Base-by-base conservation (phyloP, 768 basidiomycete genomes). In the Russula brevipes region DNA sequence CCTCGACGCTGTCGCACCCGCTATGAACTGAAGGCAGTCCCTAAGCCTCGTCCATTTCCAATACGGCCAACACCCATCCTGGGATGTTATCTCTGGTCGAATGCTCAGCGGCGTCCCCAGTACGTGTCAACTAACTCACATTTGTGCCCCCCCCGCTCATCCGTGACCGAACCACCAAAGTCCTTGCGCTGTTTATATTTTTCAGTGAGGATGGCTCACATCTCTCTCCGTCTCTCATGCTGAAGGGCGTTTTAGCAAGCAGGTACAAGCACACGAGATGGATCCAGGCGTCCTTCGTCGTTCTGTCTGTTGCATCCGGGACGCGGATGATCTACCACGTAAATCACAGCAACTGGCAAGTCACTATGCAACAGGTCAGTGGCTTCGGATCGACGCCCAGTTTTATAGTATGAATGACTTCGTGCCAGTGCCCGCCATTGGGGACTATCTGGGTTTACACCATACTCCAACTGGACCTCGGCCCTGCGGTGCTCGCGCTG, bases 371-470 rank as follows among this genome's bases (percentile, higher is more conserved):
- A 51, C 89, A 92, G 82, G 91, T 90, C 58, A 46, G 73, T 67
- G 12, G 35, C 51, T 51, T 53, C 8, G 39, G 16, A 4, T 44
- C 39, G 11, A 35, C 39, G 36, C 11, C 16, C n/a, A 38, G 49
- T 33, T 47, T 31, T 1, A 24, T 24, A 24, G 19, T 12, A 66
- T 33, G n/a, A 45, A 65, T 53, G 49, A 11, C 45, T 38, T 46
- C 41, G 60, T 57, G 41, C 41, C 60, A 93, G 91, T 81, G 82
- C 61, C 91, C 91, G 12, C 88, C 91, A 11, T 74, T 92, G 59
- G 85, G 85, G 3, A 91, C 90, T 0, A 70, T 88, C 6, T 93
- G 91, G 91, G 77, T 91, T 9, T 93, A 88, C 68, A 79, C 83
- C 3, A 77, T 91, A 54, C 76, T 91, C 12, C 87, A 90, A 66